Conservation (phyloP, 2,329 filamentous ascomycete species). For the Penicillium occitanis region DNA sequence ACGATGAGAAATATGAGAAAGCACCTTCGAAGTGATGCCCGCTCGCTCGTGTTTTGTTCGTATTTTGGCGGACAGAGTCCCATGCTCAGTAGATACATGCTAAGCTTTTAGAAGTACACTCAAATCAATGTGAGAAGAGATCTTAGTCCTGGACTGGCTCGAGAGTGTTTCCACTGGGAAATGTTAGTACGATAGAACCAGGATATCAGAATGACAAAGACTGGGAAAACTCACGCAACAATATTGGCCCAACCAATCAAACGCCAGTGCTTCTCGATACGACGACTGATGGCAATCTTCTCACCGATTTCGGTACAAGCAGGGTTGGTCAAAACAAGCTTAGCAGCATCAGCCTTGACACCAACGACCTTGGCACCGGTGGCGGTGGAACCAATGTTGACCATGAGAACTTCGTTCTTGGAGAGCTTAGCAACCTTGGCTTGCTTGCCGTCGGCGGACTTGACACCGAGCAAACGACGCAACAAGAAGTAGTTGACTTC, state of each 20-base stretch:
- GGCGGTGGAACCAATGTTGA: conserved; percentile 97
- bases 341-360: conserved; percentile 96
- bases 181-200: conserved; percentile 21
- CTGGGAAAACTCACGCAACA: conserved; percentile 50
- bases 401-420: conserved; percentile 99
- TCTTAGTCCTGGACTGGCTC: conserved; percentile 46
- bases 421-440: conserved; percentile 97
- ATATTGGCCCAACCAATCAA: conserved; percentile 89
- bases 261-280: conserved; percentile 99
- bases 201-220: background rate
- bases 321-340: conserved; percentile 86
- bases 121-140: background rate
- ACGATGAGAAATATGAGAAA: background rate
- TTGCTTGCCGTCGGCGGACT: conserved; percentile 97
- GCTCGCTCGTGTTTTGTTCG: background rate
- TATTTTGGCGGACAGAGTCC: background rate
- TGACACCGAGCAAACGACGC: conserved; percentile 89
- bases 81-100: conserved; percentile 10
- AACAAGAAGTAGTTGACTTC: conserved; percentile 99
- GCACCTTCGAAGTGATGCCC: background rate
- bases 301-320: conserved; percentile 97
- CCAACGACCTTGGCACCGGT: conserved; percentile 96
- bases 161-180: conserved; percentile 47
- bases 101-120: conserved; percentile 1
- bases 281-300: conserved; percentile 92